These are phyloP conservation scores for Soucietia sequanensis DNA, from an alignment of 805 yeast genomes.

Conservation along the genomic window DNA sequence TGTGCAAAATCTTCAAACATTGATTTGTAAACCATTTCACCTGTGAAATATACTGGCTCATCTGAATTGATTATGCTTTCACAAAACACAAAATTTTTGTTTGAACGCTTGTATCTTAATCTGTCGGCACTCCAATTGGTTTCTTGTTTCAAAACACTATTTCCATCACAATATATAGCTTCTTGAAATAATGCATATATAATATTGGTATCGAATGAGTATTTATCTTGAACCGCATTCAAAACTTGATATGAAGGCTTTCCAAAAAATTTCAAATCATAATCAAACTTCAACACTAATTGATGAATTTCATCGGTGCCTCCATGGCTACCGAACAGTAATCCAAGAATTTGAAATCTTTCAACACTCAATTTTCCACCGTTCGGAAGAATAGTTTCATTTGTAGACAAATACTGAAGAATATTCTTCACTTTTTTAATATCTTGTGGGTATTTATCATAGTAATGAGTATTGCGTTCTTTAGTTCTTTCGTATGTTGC, in stretches of 20 bases:
- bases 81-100: conserved; percentile 22
- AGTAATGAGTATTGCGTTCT: conserved; percentile 49
- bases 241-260: conserved; percentile 39
- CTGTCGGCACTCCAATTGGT: conserved; percentile 53
- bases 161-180: conserved; percentile 53
- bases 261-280: conserved; percentile 36
- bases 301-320: conserved; percentile 50
- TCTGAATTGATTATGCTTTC: conserved; percentile 5
- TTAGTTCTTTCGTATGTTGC: conserved; percentile 47
- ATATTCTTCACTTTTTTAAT: conserved; percentile 34
- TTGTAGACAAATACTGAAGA: conserved; percentile 26
- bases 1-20: conserved; percentile 51
- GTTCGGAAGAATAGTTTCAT: conserved; percentile 42
- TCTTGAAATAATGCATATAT: conserved; percentile 58
- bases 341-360: conserved; percentile 54
- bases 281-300: conserved; percentile 37
- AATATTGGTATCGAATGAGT: conserved; percentile 52
- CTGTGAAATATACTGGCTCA: conserved; percentile 44
- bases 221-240: conserved; percentile 25
- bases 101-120: conserved; percentile 23
- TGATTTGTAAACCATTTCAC: conserved; percentile 55
- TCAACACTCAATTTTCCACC: conserved; percentile 50
- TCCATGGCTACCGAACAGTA: conserved; percentile 49
- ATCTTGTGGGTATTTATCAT: conserved; percentile 50
- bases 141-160: conserved; percentile 5